phyloP scores from a whole-genome alignment of 2,329 filamentous ascomycete genomes.

The Clonostachys rhizophaga region DNA sequence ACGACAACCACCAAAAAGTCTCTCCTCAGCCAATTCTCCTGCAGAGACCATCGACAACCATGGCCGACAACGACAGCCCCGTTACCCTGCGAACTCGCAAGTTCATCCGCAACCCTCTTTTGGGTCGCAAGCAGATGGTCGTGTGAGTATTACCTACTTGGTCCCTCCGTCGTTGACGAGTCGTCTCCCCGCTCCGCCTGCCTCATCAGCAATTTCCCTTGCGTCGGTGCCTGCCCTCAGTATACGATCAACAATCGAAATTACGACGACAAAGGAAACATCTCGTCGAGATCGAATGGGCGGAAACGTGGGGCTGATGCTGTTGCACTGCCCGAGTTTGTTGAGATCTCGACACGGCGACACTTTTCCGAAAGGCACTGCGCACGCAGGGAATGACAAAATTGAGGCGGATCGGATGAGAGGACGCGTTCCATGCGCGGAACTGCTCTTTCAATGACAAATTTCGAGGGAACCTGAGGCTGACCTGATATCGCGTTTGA shows the following conservation, averaged over 20 bases:
- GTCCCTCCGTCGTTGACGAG: background rate
- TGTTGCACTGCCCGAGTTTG: too few species aligned
- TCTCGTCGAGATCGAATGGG: too few species aligned
- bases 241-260: background rate
- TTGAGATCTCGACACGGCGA: too few species aligned
- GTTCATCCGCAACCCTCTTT: conserved; percentile 99
- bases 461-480: background rate
- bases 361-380: too few species aligned
- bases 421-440: background rate
- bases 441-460: background rate
- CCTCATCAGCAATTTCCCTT: background rate
- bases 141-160: conserved; percentile 65
- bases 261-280: too few species aligned
- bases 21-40: conserved; percentile 21
- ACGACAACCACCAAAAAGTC: conserved; percentile 18
- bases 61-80: conserved; percentile 78
- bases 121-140: conserved; percentile 99
- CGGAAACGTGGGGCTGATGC: too few species aligned
- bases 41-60: conserved; percentile 56
- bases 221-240: background rate
- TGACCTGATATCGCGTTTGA: conserved; percentile 9
- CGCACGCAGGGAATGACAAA: too few species aligned
- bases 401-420: background rate
- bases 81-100: conserved; percentile 96
- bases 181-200: background rate